Conservation (phyloP, 306 rosid species). For the Quercus aquifolioides region DNA sequence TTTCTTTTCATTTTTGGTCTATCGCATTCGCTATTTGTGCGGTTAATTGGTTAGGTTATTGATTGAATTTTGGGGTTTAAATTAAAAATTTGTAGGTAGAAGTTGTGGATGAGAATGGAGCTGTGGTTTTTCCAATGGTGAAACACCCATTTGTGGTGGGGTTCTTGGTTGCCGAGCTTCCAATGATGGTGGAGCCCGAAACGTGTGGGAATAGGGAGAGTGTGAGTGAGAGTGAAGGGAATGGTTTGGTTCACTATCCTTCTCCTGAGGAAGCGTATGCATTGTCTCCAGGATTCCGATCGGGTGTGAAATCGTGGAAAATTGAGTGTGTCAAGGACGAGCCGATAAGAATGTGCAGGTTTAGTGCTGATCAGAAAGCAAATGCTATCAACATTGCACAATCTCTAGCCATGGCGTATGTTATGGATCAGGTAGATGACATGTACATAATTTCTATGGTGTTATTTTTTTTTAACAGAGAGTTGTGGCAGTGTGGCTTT, state of each 20-base stretch:
- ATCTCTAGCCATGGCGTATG: conserved; percentile 86
- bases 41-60: neutral
- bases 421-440: conserved; percentile 92
- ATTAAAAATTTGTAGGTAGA: conserved; percentile 46
- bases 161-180: conserved; percentile 94
- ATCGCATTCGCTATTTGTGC: neutral
- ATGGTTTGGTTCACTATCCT: conserved; percentile 16
- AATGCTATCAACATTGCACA: conserved; percentile 77
- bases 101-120: conserved; percentile 61
- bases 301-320: conserved; percentile 48
- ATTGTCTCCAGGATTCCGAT: conserved; percentile 31
- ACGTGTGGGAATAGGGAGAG: conserved; percentile 21
- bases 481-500: neutral
- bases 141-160: conserved; percentile 96
- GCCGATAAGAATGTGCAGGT: conserved; percentile 32
- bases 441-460: neutral
- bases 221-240: conserved; percentile 29
- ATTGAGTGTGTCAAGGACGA: conserved; percentile 39
- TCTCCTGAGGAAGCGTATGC: conserved; percentile 49
- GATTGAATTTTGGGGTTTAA: conserved; percentile 10
- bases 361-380: conserved; percentile 62
- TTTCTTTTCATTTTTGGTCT: neutral
- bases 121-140: conserved; percentile 88
- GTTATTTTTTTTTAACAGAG: neutral
- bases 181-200: conserved; percentile 45